Conservation (phyloP, 306 rosid species). For the Ormosia semicastrata region DNA sequence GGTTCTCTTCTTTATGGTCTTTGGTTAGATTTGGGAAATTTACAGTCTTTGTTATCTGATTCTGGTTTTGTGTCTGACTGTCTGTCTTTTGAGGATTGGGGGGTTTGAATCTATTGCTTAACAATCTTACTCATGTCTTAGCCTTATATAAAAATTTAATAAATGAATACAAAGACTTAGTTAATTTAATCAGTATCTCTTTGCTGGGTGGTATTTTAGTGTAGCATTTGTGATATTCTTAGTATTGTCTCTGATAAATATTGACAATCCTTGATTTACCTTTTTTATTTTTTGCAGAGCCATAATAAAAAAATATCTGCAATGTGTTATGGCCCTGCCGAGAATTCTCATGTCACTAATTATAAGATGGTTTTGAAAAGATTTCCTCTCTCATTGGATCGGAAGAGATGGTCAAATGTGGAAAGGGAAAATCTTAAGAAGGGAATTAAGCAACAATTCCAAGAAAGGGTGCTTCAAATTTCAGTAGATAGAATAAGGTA, state of each 20-base stretch:
- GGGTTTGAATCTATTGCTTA: conserved; percentile 12
- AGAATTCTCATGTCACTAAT: conserved; percentile 66
- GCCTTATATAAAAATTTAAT: background rate
- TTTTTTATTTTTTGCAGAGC: conserved; percentile 33
- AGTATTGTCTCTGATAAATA: background rate
- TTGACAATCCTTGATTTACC: conserved; percentile 20
- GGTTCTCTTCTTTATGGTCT: background rate
- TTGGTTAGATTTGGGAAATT: background rate
- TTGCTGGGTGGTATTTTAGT: background rate
- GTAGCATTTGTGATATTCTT: background rate
- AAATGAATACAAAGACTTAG: background rate
- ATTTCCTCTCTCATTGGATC: conserved; percentile 58
- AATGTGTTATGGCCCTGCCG: conserved; percentile 69
- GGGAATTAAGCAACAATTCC: conserved; percentile 91
- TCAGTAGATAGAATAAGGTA: conserved; percentile 66
- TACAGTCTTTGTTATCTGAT: background rate
- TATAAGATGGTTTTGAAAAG: conserved; percentile 65
- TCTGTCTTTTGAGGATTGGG: background rate
- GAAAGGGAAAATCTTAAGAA: conserved; percentile 69
- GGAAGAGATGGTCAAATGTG: conserved; percentile 67
- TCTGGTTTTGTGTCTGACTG: background rate
- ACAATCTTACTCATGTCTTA: background rate
- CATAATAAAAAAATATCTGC: conserved; percentile 49
- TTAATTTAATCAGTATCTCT: background rate
- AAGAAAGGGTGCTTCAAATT: conserved; percentile 62